Evolutionary conservation across 1,139 yeast genomes (phyloP).

Genomic region (Blastobotrys capitulatus): DNA sequence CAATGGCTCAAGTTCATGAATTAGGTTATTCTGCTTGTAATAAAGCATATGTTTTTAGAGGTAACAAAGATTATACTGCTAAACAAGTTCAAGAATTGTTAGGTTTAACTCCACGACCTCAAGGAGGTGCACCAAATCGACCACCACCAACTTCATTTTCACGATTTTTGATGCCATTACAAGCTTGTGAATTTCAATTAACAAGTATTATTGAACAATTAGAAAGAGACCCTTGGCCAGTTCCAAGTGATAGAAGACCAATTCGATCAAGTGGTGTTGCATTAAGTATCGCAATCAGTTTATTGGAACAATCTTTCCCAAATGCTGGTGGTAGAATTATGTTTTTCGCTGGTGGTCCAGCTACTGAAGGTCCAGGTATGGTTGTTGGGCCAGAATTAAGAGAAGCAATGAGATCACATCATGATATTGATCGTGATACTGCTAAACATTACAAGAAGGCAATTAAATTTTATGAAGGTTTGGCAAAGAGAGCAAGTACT

Average conservation of each 20-base stretch:
- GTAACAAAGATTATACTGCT: conserved; percentile 79
- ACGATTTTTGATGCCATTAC: conserved; percentile 80
- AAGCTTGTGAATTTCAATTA: conserved; percentile 81
- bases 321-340: conserved; percentile 88
- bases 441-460: conserved; percentile 95
- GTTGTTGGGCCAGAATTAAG: conserved; percentile 87
- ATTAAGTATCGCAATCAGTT: conserved; percentile 71
- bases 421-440: conserved; percentile 83
- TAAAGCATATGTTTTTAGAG: conserved; percentile 85
- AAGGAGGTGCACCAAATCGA: conserved; percentile 25
- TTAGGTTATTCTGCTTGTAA: conserved; percentile 72
- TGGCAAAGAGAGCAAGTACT: conserved; percentile 68
- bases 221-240: conserved; percentile 87
- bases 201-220: conserved; percentile 76
- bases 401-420: conserved; percentile 96
- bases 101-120: conserved; percentile 42
- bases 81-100: conserved; percentile 74
- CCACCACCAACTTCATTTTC: conserved; percentile 42
- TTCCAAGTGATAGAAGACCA: conserved; percentile 81
- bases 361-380: conserved; percentile 93
- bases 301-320: conserved; percentile 81
- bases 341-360: conserved; percentile 91
- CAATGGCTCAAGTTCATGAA: conserved; percentile 93
- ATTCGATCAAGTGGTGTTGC: conserved; percentile 94
- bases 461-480: conserved; percentile 70